Percentiles rank a stretch among this genome's conserved stretches.
Evolutionary conservation across 306 rosid genomes (phyloP).

Genomic region (Coriaria nepalensis): DNA sequence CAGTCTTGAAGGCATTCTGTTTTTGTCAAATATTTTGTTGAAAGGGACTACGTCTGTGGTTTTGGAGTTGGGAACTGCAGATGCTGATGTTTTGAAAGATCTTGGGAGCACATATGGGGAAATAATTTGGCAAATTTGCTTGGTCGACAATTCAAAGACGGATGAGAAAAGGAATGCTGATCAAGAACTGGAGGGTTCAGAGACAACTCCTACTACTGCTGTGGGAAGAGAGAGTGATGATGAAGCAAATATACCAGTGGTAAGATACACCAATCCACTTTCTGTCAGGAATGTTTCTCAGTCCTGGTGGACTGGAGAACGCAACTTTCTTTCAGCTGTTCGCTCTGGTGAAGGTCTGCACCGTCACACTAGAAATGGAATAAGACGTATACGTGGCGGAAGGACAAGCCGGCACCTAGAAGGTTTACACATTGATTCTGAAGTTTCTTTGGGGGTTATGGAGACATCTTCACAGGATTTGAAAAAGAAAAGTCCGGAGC

Average conservation of each 20-base stretch:
- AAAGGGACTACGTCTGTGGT: conserved; percentile 79
- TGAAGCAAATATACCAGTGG: conserved; percentile 61
- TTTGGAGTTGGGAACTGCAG: conserved; percentile 71
- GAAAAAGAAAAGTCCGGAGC: conserved; percentile 92
- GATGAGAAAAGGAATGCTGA: conserved; percentile 66
- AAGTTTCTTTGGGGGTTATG: conserved; percentile 37
- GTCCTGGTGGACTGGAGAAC: conserved; percentile 80
- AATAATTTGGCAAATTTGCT: conserved; percentile 79
- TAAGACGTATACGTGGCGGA: conserved; percentile 84
- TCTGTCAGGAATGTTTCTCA: conserved; percentile 68
- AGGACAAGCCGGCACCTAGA: conserved; percentile 74
- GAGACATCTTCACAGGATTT: conserved; percentile 66
- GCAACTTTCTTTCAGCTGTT: conserved; percentile 81
- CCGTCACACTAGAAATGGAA: conserved; percentile 77
- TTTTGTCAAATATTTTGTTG: conserved; percentile 66
- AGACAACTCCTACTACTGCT: conserved; percentile 46
- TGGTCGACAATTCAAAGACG: conserved; percentile 64
- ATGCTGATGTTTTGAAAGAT: conserved; percentile 87
- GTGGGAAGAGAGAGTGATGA: conserved; percentile 91
- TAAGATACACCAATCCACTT: conserved; percentile 81
- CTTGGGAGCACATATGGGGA: conserved; percentile 76
- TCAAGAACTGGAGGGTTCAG: conserved; percentile 58
- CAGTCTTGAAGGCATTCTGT: conserved; percentile 71
- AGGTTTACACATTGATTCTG: conserved; percentile 64
- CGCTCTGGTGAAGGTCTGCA: conserved; percentile 84